Percentiles rank a stretch among this genome's conserved stretches.
Evolutionary conservation across 2,329 filamentous ascomycete species (phyloP).

Genomic region (Ophiostoma perfectum): DNA sequence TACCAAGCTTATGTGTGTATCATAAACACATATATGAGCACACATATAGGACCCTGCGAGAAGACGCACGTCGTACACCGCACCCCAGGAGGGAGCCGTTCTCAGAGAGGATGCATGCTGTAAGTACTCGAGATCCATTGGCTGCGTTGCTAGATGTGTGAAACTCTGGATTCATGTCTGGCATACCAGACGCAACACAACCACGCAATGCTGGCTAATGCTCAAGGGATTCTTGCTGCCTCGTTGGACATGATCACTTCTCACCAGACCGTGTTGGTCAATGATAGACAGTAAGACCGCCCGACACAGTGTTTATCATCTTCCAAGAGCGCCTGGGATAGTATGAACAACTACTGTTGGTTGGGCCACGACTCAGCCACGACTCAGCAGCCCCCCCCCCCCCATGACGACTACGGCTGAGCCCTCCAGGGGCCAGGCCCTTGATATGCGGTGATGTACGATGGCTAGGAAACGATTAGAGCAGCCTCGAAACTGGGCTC

Average conservation of each 20-base stretch:
- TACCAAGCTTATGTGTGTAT: slow-evolving; percentile 3
- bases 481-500: not conserved
- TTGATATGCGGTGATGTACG: not conserved
- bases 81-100: too few relatives aligned
- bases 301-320: not conserved
- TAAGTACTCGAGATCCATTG: not conserved
- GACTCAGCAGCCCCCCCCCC: not conserved
- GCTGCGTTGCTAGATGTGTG: not conserved
- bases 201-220: not conserved
- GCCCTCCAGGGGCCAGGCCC: not conserved
- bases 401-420: not conserved
- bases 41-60: not conserved
- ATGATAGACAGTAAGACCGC: too few relatives aligned
- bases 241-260: not conserved
- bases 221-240: not conserved
- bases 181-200: not conserved
- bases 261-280: not conserved
- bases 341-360: slow-evolving; percentile 2
- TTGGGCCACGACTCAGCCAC: slow-evolving; percentile 9
- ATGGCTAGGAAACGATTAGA: not conserved
- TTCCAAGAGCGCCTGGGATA: not conserved
- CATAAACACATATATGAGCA: not conserved
- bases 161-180: not conserved
- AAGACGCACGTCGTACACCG: too few relatives aligned
- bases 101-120: too few relatives aligned